A percentile compares a stretch with the other conserved stretches of the same genome.
Evolutionary conservation across 225 moss, liverwort and hornwort genomes (phyloP).

Genomic region (Asterella californica): DNA sequence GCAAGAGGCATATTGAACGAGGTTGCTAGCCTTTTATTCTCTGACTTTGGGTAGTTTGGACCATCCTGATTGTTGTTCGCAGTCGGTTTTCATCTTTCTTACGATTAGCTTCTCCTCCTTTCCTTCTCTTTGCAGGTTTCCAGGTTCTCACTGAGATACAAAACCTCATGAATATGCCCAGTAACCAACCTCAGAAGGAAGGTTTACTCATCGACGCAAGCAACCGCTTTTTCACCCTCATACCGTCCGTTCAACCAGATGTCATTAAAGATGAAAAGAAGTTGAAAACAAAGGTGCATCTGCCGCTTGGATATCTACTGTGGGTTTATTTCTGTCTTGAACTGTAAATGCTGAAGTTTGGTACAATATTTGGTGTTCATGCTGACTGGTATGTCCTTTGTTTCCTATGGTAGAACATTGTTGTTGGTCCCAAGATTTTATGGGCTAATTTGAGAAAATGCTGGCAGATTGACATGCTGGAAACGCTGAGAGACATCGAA

Average conservation of each 20-base stretch:
- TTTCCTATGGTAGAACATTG: background rate
- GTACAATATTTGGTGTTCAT: background rate
- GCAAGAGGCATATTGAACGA: constrained; percentile 88
- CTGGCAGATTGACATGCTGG: constrained; percentile 88
- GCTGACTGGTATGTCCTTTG: background rate
- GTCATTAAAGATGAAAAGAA: constrained; percentile 58
- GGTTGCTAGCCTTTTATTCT: constrained; percentile 35
- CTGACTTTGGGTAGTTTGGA: background rate
- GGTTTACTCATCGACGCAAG: constrained; percentile 82
- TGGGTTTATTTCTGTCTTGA: background rate
- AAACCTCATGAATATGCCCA: constrained; percentile 55
- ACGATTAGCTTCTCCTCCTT: background rate
- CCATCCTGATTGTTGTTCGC: no score
- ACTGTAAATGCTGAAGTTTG: background rate
- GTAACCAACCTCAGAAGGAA: constrained; percentile 48
- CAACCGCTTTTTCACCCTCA: constrained; percentile 95
- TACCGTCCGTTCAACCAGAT: constrained; percentile 80
- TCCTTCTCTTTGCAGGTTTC: constrained; percentile 54
- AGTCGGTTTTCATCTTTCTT: no score
- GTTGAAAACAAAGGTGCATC: constrained; percentile 70
- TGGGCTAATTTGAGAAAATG: background rate
- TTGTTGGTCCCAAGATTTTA: background rate
- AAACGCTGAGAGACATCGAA: constrained; percentile 93
- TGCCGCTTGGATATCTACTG: background rate
- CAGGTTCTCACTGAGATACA: constrained; percentile 95